Evolutionary conservation across 129 eudicot genomes (phyloP), one percentile per base, ranked within the genome.

Genomic region (Calendula officinalis): DNA sequence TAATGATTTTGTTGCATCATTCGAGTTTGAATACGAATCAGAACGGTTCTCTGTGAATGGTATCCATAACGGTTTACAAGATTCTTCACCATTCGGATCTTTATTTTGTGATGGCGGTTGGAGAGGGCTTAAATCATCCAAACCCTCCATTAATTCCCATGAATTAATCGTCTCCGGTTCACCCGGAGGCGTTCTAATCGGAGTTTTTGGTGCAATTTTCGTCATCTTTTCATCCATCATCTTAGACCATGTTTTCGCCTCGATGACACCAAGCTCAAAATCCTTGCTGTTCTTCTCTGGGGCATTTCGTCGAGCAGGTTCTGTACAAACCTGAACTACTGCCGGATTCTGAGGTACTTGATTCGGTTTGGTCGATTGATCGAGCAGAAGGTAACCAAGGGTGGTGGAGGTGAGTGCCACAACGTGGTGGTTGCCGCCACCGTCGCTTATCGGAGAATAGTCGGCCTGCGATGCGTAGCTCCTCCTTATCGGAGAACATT

Each of bases 131-230:
- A 69, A 56, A 52, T 92, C 99, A 32, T 91, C 98, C 6, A 92
- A 86, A n/a, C 96, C 99, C 69, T 83, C 91, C 99, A 92, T 92
- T 65, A 92, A 58, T 32, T 92, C 99, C 87, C 86, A 80, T 13
- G 91, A 81, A 60, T 92, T 75, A 71, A 92, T 92, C 30, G 74
- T 79, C 78, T 92, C 99, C 10, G 89, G 96, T 49, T 92, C 96
- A 0, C 89, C 95, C 0, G 87, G 89, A 4, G 95, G 96, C 14
- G 96, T 88, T 62, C 55, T 37, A 39, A 71, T 41, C 0, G 95
- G 96, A 0, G 96, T 88, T 67, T 59, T 77, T 10, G 91, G 85
- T 35, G 54, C 53, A 7, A 65, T 49, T 69, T 76, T 83, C 0
- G 76, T 71, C 34, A 83, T 81, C 74, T 80, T 88, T 40, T 77